Evolutionary conservation across 257 asterid genomes (phyloP), one percentile per base, ranked within the genome.

Genomic region (Penstemon newberryi): DNA sequence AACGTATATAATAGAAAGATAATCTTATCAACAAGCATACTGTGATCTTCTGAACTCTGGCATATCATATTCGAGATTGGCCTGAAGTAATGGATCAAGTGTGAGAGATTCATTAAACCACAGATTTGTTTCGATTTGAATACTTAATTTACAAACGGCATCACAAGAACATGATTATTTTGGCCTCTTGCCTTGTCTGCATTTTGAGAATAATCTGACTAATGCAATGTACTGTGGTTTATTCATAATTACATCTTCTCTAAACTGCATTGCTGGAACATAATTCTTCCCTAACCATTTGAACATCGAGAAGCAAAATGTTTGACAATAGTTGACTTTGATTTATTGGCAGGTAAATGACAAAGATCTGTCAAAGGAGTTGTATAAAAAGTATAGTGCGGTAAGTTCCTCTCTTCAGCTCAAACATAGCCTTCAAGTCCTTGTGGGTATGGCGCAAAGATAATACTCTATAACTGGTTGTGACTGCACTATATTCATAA

Each of bases 311-410:
- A 70, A 61, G 61, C 7, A 50, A 69, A 54, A 10, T 58, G 18
- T 61, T 51, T 6, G 41, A 61, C 47, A 53, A 78, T 45, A 52
- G 63, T 52, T 75, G 64, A 77, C 45, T 63, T 62, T 75, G 66
- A 51, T 62, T 66, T 80, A 5, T 66, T 76, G 68, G 78, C 92
- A 89, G 96, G 89, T 85, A 69, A 79, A 78, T 60, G 96, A 88
- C 74, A 86, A 83, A 82, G 97, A 93, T 73, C 87, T 93, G 66
- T 81, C 96, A 10, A 93, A 90, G 84, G 97, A 93, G 86, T 78
- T 93, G 81, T 89, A 88, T 76, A 93, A 93, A 73, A 92, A 93
- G 82, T 77, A 82, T 75, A 93, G 97, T 68, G 93, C 98, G 71
- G 96, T 89, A 68, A 86, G 95, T 83, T 64, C 68, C 67, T 59